phyloP scores from a whole-genome alignment of 306 rosid genomes.

The Hippophae tibetana region DNA sequence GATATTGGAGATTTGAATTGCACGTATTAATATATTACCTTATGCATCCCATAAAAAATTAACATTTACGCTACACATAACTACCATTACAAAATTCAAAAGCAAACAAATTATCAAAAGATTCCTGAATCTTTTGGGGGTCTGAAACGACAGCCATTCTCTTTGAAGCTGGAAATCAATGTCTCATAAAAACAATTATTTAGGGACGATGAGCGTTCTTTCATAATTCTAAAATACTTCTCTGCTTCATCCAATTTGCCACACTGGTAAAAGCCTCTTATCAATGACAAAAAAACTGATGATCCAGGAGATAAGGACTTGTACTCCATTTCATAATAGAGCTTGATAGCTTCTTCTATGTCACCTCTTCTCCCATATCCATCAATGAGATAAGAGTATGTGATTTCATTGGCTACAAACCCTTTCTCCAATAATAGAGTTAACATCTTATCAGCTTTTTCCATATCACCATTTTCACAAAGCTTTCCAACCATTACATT shows the following conservation, averaged over 20 bases:
- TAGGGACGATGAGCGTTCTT: conserved; percentile 38
- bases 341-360: conserved; percentile 47
- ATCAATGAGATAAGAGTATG: conserved; percentile 39
- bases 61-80: no score
- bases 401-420: conserved; percentile 44
- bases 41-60: no score
- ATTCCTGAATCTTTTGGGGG: no score
- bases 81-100: no score
- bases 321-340: conserved; percentile 66
- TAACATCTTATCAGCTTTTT: conserved; percentile 41
- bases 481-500: conserved; percentile 46
- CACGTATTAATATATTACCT: no score
- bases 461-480: conserved; percentile 39
- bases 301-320: conserved; percentile 45
- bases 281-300: conserved; percentile 31
- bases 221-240: conserved; percentile 48
- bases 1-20: no score
- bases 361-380: conserved; percentile 42
- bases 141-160: conserved; percentile 16
- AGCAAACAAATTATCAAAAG: no score
- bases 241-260: conserved; percentile 64
- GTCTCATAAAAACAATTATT: conserved; percentile 26
- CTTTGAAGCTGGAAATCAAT: conserved; percentile 26
- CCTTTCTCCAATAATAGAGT: conserved; percentile 56
- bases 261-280: conserved; percentile 37